Percentiles rank a stretch among this genome's conserved stretches.
Conservation (phyloP, 2,329 filamentous ascomycete genomes). For the Fonsecaea multimorphosa region DNA sequence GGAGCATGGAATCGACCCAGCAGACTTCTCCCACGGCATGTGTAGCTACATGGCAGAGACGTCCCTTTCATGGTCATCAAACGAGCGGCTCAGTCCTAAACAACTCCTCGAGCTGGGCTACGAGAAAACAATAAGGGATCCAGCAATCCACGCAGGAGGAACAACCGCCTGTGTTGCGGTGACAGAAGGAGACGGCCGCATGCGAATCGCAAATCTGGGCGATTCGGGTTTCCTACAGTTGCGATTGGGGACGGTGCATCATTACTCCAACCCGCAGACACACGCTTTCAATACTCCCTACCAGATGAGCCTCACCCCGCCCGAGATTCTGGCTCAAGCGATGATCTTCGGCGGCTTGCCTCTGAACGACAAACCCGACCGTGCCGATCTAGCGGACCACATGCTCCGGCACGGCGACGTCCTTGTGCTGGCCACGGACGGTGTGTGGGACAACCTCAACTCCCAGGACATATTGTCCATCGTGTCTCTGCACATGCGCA, state of each 20-base stretch:
- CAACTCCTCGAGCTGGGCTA: constrained; percentile 83
- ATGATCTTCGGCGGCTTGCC: constrained; percentile 81
- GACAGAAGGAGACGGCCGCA: constrained; percentile 70
- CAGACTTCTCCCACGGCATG: constrained; percentile 91
- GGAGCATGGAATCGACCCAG: constrained; percentile 89
- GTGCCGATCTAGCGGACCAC: constrained; percentile 80
- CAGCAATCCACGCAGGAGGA: constrained; percentile 77
- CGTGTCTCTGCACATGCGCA: constrained; percentile 76
- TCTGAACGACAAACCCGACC: constrained; percentile 80
- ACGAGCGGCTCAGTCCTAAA: constrained; percentile 61
- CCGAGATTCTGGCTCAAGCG: constrained; percentile 77
- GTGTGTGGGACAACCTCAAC: constrained; percentile 94
- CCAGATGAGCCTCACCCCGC: constrained; percentile 87
- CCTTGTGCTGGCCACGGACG: constrained; percentile 91
- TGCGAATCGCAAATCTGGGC: constrained; percentile 92
- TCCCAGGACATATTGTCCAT: constrained; percentile 86
- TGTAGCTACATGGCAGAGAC: constrained; percentile 90
- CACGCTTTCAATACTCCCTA: constrained; percentile 98
- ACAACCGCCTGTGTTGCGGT: constrained; percentile 92
- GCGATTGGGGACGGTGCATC: constrained; percentile 81
- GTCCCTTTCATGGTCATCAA: constrained; percentile 63
- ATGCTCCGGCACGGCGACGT: constrained; percentile 87
- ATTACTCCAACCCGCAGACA: constrained; percentile 83
- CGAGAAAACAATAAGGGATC: constrained; percentile 77
- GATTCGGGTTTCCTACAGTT: constrained; percentile 93